Percentiles rank a stretch among this genome's conserved stretches.
These are phyloP conservation scores for Globisporangium orthogonon DNA, from an alignment of 352 stramenopile genomes.

Conservation along the genomic window DNA sequence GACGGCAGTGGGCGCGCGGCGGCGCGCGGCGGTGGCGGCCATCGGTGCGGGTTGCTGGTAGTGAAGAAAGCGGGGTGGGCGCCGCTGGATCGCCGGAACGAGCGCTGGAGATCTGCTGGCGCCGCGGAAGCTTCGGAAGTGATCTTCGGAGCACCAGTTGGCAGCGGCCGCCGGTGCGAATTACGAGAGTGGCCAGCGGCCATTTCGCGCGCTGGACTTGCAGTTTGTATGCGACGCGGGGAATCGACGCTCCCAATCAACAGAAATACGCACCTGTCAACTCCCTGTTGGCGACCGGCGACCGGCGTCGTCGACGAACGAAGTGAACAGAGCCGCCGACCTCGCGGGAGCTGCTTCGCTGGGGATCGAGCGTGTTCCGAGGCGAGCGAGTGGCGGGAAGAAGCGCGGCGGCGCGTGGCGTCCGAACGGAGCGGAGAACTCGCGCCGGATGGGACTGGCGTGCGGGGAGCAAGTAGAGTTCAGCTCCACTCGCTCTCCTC, in stretches of 20 bases:
- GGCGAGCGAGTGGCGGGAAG: not conserved
- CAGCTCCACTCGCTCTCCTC: not conserved
- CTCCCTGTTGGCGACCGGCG: too few relatives aligned
- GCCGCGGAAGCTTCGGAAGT: not conserved
- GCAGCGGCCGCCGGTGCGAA: not conserved
- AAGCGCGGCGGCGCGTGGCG: not conserved
- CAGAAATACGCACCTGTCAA: too few relatives aligned
- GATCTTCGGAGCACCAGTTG: not conserved
- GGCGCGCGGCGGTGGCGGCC: conserved; percentile 21
- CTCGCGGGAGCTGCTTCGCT: too few relatives aligned
- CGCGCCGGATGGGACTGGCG: not conserved
- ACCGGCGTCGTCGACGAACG: too few relatives aligned
- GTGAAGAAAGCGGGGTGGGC: not conserved
- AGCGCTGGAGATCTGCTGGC: not conserved
- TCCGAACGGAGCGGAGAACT: not conserved
- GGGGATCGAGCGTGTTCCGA: not conserved
- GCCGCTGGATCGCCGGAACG: not conserved
- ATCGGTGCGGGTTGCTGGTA: not conserved
- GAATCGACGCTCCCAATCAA: not conserved
- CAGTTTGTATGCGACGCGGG: not conserved
- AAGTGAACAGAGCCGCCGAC: too few relatives aligned
- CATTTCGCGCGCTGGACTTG: not conserved
- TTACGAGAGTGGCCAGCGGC: not conserved
- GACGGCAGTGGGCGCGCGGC: conserved; percentile 48
- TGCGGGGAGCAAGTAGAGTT: not conserved